Percentiles rank a stretch among this genome's conserved stretches.
phyloP scores from a whole-genome alignment of 495 filamentous ascomycete species.

The Penicillium chermesinum region DNA sequence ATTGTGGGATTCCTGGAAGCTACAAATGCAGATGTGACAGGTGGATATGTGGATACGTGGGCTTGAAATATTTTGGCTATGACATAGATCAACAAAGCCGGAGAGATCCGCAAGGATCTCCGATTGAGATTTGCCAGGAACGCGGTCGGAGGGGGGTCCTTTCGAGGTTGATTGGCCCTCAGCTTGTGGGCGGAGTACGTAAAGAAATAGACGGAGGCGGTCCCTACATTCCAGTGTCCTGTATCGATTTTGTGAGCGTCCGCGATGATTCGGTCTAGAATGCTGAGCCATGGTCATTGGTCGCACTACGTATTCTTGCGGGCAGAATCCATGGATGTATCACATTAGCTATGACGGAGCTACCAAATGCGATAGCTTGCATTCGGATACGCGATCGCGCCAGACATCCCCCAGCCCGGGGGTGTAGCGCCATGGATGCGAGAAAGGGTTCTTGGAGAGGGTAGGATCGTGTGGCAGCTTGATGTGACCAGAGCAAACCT shows the following conservation, averaged over 20 bases:
- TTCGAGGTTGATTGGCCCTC: too few species aligned
- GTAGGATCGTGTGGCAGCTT: conserved; percentile 3
- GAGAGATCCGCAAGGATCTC: not conserved
- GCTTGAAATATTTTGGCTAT: not conserved
- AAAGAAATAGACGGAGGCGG: conserved; percentile 3
- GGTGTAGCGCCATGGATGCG: conserved; percentile 15
- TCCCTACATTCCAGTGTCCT: conserved; percentile 23
- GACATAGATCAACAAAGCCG: not conserved
- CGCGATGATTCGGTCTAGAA: conserved; percentile 6
- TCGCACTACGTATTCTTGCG: not conserved
- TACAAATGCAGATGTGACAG: not conserved
- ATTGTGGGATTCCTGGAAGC: too few species aligned
- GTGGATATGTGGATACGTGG: not conserved
- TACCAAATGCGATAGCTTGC: conserved; percentile 20
- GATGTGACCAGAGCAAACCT: too few species aligned
- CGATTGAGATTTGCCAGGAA: not conserved
- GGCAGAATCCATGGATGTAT: conserved; percentile 20
- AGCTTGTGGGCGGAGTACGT: too few species aligned
- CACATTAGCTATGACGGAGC: conserved; percentile 12
- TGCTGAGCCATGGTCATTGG: conserved; percentile 4
- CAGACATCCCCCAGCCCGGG: conserved; percentile 7
- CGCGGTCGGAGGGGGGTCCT: too few species aligned
- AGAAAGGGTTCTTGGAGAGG: conserved; percentile 3
- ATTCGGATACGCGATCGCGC: conserved; percentile 14
- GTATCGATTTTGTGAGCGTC: not conserved